A percentile compares a stretch with the other conserved stretches of the same genome.
These are phyloP conservation scores for Achlya hypogyna DNA, from an alignment of 352 stramenopile genomes.

Conservation along the genomic window DNA sequence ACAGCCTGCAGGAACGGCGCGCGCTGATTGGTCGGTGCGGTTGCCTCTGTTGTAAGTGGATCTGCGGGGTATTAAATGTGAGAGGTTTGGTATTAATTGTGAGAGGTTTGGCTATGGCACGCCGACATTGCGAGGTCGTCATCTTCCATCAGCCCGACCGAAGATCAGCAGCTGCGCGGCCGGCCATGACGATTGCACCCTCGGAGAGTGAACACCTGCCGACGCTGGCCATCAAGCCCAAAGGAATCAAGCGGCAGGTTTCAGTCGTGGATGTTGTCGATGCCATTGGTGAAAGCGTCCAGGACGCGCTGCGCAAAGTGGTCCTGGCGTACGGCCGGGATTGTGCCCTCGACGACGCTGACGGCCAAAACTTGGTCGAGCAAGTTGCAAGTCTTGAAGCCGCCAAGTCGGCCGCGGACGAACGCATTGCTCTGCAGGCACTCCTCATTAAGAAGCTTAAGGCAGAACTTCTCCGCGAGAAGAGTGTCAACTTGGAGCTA, in stretches of 20 bases:
- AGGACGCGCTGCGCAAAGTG: neutral
- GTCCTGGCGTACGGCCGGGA: neutral
- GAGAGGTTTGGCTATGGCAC: neutral
- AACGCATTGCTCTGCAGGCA: neutral
- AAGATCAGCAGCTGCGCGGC: neutral
- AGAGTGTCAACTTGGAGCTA: neutral
- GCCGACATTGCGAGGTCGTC: neutral
- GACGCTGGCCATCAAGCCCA: neutral
- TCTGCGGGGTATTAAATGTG: neutral
- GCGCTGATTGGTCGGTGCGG: neutral
- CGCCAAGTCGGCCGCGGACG: neutral
- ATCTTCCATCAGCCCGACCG: neutral
- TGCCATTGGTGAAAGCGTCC: neutral
- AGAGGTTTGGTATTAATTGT: neutral
- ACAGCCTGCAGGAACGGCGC: neutral
- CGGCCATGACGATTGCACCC: neutral
- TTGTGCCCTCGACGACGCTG: neutral
- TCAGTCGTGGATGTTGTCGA: neutral
- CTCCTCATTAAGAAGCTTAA: constrained; percentile 8
- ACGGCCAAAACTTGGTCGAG: neutral
- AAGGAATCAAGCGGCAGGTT: neutral
- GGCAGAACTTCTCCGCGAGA: neutral
- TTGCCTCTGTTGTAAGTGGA: neutral
- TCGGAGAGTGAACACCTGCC: neutral
- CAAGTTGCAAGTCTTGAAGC: neutral